Percentiles rank a stretch among this genome's conserved stretches.
These are phyloP conservation scores for Quercus ilex DNA, from an alignment of 306 rosid species.

Conservation along the genomic window DNA sequence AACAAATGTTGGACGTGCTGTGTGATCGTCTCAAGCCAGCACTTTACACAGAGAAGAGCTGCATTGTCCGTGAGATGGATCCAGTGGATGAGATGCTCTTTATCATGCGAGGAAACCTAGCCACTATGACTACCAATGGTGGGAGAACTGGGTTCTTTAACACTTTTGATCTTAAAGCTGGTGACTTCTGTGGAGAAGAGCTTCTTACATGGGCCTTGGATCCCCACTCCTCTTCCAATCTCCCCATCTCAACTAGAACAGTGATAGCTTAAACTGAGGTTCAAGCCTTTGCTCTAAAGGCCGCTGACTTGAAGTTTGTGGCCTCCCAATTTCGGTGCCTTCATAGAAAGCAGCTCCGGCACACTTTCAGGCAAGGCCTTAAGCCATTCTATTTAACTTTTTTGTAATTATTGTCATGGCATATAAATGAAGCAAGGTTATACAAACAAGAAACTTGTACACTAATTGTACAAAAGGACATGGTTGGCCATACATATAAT, in stretches of 20 bases:
- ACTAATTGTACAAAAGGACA: neutral
- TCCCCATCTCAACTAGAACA: constrained; percentile 77
- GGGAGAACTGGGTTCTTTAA: constrained; percentile 73
- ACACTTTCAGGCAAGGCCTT: constrained; percentile 64
- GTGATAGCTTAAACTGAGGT: constrained; percentile 71
- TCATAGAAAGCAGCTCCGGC: constrained; percentile 61
- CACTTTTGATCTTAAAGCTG: constrained; percentile 51
- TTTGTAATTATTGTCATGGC: neutral
- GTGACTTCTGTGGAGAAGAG: constrained; percentile 96
- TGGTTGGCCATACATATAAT: too few species aligned
- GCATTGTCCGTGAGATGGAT: constrained; percentile 74
- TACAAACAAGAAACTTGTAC: neutral
- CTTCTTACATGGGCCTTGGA: constrained; percentile 93
- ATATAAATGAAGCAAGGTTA: neutral
- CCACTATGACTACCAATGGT: constrained; percentile 59
- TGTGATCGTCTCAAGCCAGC: constrained; percentile 74
- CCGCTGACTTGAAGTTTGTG: constrained; percentile 66
- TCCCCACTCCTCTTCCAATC: constrained; percentile 47
- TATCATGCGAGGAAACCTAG: constrained; percentile 67
- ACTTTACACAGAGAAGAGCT: constrained; percentile 62
- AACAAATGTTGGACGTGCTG: constrained; percentile 69
- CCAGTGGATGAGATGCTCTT: constrained; percentile 92
- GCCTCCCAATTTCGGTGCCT: constrained; percentile 70
- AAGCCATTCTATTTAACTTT: constrained; percentile 3
- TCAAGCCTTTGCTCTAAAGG: constrained; percentile 78